Percentiles rank a stretch among this genome's conserved stretches.
These are phyloP conservation scores for Aureobasidium namibiae DNA, from an alignment of 2,329 filamentous ascomycete species.

Conservation along the genomic window DNA sequence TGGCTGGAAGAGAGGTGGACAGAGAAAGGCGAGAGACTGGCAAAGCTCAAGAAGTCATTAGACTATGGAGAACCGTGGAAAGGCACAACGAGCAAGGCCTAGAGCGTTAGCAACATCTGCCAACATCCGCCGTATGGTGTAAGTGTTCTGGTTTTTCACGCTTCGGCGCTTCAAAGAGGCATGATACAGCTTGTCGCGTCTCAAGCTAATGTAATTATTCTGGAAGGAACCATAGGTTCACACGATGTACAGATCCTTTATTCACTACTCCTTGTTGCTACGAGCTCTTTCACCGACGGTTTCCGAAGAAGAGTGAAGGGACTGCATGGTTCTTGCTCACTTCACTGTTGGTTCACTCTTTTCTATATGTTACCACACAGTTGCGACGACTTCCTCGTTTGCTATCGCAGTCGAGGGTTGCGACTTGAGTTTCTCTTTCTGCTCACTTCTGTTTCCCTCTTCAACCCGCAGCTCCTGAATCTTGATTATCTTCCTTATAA, in stretches of 20 bases:
- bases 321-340: not conserved
- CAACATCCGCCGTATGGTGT: not conserved
- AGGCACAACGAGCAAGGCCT: not conserved
- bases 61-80: slow-evolving; percentile 4
- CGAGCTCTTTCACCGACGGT: not conserved
- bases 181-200: not conserved
- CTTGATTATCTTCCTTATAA: not conserved
- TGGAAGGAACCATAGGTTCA: not conserved
- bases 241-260: not conserved
- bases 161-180: not conserved
- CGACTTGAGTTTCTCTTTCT: not conserved
- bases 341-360: not conserved
- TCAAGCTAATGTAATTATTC: not conserved
- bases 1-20: slow-evolving; percentile 31
- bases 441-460: not conserved
- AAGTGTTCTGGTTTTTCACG: too few relatives aligned
- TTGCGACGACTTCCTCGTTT: not conserved
- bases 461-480: not conserved
- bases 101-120: not conserved
- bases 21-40: slow-evolving; percentile 28
- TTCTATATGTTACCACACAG: not conserved
- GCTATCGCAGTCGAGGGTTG: not conserved
- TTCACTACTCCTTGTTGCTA: not conserved
- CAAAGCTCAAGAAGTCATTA: slow-evolving; percentile 16
- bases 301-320: not conserved